Evolutionary conservation across 352 stramenopile species (phyloP).

Genomic region (Pythium folliculosum): DNA sequence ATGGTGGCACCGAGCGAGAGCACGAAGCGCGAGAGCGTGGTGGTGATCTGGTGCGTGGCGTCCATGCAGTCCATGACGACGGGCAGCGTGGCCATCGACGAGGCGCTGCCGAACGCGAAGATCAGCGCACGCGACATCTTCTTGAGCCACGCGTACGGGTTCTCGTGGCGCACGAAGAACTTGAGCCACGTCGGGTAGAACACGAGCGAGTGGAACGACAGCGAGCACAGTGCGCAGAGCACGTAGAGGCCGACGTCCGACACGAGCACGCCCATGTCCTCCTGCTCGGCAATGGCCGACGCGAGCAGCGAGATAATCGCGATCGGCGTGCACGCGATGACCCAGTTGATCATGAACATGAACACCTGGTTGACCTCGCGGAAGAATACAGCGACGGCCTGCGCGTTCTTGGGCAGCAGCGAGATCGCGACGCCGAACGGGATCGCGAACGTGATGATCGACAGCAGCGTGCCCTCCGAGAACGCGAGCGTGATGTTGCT

Average conservation of each 20-base stretch:
- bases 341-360: conserved; percentile 40
- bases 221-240: conserved; percentile 26
- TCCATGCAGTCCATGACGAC: conserved; percentile 45
- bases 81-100: conserved; percentile 48
- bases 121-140: conserved; percentile 37
- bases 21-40: conserved; percentile 37
- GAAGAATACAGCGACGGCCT: conserved; percentile 8
- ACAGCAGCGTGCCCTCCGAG: conserved; percentile 19
- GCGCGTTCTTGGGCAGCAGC: conserved; percentile 7
- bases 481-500: conserved; percentile 23
- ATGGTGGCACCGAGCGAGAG: conserved; percentile 37
- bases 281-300: conserved; percentile 30
- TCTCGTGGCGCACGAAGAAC: conserved; percentile 26
- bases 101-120: conserved; percentile 45
- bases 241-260: conserved; percentile 44
- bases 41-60: conserved; percentile 23
- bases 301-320: conserved; percentile 45
- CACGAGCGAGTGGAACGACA: conserved; percentile 33
- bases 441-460: conserved; percentile 25
- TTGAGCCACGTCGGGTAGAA: conserved; percentile 41
- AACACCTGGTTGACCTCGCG: conserved; percentile 37
- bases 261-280: conserved; percentile 34
- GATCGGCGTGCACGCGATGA: conserved; percentile 47
- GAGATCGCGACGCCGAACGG: conserved; percentile 21
- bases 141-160: conserved; percentile 38